Percentiles rank a stretch among this genome's conserved stretches.
Conservation (phyloP, 768 basidiomycete species). For the Kwoniella sp. region DNA sequence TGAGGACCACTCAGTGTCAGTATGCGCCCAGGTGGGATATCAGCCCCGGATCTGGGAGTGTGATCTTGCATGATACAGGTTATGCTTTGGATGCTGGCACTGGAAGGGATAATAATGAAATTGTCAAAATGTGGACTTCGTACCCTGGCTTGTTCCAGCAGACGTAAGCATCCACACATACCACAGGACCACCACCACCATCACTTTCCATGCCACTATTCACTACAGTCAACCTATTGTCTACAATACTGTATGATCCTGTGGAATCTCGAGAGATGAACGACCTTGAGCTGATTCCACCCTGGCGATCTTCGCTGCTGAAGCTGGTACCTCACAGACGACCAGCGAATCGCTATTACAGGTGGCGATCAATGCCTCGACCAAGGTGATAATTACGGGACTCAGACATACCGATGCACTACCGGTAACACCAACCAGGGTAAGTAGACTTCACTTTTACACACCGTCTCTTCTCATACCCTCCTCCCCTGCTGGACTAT, state of each 20-base stretch:
- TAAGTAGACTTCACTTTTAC: slow-evolving; percentile 15
- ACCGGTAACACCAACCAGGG: slow-evolving; percentile 53
- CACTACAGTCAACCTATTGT: too few species aligned
- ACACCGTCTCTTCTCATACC: too few species aligned
- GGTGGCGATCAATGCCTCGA: slow-evolving; percentile 52
- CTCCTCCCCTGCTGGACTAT: too few species aligned
- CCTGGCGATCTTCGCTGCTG: too few species aligned
- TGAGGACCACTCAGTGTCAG: slow-evolving; percentile 11
- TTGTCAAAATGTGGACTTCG: slow-evolving; percentile 15
- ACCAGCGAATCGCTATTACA: slow-evolving; percentile 51
- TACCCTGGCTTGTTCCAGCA: slow-evolving; percentile 21
- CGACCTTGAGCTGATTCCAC: too few species aligned
- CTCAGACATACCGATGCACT: slow-evolving; percentile 52
- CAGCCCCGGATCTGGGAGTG: slow-evolving; percentile 20
- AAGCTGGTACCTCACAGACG: slow-evolving; percentile 44
- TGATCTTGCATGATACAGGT: slow-evolving; percentile 13
- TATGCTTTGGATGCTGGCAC: slow-evolving; percentile 24
- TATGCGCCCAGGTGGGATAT: slow-evolving; percentile 25
- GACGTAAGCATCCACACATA: slow-evolving; percentile 22
- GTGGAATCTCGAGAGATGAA: too few species aligned
- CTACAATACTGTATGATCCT: too few species aligned
- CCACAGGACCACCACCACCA: too few species aligned
- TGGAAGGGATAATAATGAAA: slow-evolving; percentile 14
- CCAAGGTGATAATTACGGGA: slow-evolving; percentile 31
- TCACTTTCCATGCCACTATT: too few species aligned